Evolutionary conservation across 164 flowering plant species (phyloP).

Genomic region (Akebia trifoliata): DNA sequence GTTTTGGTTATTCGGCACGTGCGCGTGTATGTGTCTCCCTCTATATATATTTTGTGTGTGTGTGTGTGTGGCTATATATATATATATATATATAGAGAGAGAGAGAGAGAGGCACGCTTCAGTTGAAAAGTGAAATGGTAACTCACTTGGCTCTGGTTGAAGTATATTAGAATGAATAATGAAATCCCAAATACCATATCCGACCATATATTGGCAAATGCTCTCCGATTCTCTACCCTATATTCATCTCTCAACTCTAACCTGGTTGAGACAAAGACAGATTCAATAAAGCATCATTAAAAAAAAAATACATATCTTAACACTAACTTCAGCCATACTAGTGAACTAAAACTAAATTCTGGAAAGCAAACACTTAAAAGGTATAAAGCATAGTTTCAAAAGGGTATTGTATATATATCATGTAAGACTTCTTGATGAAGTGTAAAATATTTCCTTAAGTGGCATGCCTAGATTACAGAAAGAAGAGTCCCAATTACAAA

Average conservation of each 20-base stretch:
- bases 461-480: background rate
- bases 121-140: constrained; percentile 1
- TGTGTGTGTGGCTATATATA: too few relatives aligned
- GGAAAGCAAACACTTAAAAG: background rate
- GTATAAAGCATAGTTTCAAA: background rate
- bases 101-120: too few relatives aligned
- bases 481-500: background rate
- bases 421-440: background rate
- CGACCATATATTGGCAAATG: constrained; percentile 95
- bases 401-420: background rate
- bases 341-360: background rate
- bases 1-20: too few relatives aligned
- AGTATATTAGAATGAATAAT: constrained; percentile 71
- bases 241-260: constrained; percentile 84
- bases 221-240: constrained; percentile 82
- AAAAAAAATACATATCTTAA: background rate
- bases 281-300: background rate
- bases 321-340: background rate
- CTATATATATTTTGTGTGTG: too few relatives aligned
- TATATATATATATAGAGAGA: too few relatives aligned
- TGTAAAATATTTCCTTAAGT: constrained; percentile 4
- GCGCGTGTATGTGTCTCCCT: too few relatives aligned
- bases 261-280: constrained; percentile 37
- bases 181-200: constrained; percentile 85
- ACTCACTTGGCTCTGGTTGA: constrained; percentile 85